Percentiles rank a stretch among this genome's conserved stretches.
phyloP scores from a whole-genome alignment of 108 stramenopile genomes.

The Licmophora abbreviata region DNA sequence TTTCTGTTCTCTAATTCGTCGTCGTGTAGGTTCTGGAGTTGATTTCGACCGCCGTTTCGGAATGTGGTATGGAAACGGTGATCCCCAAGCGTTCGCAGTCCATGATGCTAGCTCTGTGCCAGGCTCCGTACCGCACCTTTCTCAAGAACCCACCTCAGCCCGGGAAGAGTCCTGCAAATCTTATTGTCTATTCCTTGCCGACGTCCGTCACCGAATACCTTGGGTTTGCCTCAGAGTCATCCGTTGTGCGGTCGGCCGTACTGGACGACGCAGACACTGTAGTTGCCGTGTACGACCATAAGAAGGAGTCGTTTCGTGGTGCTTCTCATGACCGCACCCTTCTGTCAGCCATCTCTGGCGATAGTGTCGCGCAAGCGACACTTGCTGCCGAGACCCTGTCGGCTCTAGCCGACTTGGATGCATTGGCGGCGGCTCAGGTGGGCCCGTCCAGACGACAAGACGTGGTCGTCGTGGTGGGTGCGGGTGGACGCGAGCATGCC shows the following conservation, averaged over 20 bases:
- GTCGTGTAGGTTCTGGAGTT: constrained; percentile 49
- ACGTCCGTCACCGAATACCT: constrained; percentile 67
- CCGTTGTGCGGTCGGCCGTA: constrained; percentile 50
- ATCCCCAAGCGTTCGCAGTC: constrained; percentile 47
- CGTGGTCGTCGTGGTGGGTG: constrained; percentile 77
- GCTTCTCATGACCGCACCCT: constrained; percentile 14
- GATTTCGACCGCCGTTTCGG: constrained; percentile 29
- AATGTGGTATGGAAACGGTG: constrained; percentile 36
- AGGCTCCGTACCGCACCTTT: constrained; percentile 69
- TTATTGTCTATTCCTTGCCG: constrained; percentile 72
- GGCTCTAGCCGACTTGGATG: constrained; percentile 44
- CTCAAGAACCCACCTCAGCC: constrained; percentile 14
- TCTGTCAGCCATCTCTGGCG: constrained; percentile 17
- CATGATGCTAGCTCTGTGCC: constrained; percentile 47
- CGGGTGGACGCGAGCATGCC: constrained; percentile 85
- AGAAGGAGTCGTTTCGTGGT: constrained; percentile 30
- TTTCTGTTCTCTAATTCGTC: neutral
- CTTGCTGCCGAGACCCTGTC: constrained; percentile 30
- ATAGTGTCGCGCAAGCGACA: constrained; percentile 7
- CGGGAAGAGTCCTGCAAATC: constrained; percentile 5
- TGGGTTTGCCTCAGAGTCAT: constrained; percentile 37
- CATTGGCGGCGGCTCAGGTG: constrained; percentile 28
- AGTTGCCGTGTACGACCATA: constrained; percentile 52
- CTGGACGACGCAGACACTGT: constrained; percentile 19
- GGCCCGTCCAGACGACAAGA: constrained; percentile 24